Evolutionary conservation across 306 rosid genomes (phyloP).

Genomic region (Dicorynia guianensis): DNA sequence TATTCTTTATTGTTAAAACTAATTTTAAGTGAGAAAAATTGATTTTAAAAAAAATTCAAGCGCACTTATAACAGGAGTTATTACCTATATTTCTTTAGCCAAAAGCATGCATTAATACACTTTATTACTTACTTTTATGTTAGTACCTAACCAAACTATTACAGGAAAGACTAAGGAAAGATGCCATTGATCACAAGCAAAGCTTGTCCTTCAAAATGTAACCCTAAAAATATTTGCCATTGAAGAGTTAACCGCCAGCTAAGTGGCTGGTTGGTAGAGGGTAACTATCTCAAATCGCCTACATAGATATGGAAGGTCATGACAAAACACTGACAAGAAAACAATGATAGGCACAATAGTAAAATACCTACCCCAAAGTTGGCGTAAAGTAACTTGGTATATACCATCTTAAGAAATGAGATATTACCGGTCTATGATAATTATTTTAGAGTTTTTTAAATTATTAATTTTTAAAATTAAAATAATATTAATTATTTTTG

Average conservation of each 20-base stretch:
- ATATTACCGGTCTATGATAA: no score
- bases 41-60: no score
- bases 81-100: not conserved
- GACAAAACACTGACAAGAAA: conserved; percentile 5
- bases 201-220: no score
- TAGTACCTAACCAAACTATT: not conserved
- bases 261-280: not conserved
- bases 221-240: not conserved
- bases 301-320: not conserved
- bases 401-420: not conserved
- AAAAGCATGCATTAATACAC: not conserved
- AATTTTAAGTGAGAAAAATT: no score
- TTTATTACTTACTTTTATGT: not conserved
- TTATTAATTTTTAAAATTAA: no score
- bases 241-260: not conserved
- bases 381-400: no score
- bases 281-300: conserved; percentile 16
- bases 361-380: not conserved
- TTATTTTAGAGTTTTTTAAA: no score
- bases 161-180: not conserved
- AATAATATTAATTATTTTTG: no score
- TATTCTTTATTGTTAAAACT: no score
- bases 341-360: not conserved
- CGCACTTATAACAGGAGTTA: no score
- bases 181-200: no score